These are phyloP conservation scores for Hibiscus trionum DNA, from an alignment of 345 rosid genomes.

Conservation along the genomic window DNA sequence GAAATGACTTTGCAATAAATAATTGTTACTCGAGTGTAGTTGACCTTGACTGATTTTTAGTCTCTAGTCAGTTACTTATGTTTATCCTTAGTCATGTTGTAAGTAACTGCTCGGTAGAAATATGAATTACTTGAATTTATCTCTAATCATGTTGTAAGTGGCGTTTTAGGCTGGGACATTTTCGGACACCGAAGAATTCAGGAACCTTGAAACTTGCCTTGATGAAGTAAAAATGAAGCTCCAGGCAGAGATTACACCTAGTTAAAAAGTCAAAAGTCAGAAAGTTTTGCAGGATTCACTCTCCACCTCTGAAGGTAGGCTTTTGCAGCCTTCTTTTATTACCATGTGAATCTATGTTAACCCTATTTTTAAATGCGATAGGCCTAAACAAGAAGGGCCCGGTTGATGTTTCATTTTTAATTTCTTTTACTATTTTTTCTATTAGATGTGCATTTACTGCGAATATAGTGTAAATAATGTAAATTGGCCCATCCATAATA, in stretches of 20 bases:
- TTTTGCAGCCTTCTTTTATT: background rate
- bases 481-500: too few relatives aligned
- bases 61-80: background rate
- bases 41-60: background rate
- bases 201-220: constrained; percentile 37
- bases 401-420: too few relatives aligned
- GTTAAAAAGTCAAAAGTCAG: background rate
- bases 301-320: background rate
- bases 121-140: background rate
- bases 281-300: background rate
- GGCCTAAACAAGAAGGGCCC: too few relatives aligned
- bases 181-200: constrained; percentile 40
- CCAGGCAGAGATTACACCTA: background rate
- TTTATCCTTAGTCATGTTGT: too few relatives aligned
- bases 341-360: background rate
- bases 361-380: too few relatives aligned
- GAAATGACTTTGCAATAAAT: background rate
- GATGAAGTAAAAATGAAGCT: constrained; percentile 37
- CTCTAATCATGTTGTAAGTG: background rate
- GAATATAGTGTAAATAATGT: too few relatives aligned
- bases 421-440: too few relatives aligned
- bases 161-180: constrained; percentile 40
- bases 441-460: too few relatives aligned
- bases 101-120: background rate
- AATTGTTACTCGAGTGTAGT: too few relatives aligned